phyloP scores from a whole-genome alignment of 2,329 filamentous ascomycete species.

The Diplocarpon mali region DNA sequence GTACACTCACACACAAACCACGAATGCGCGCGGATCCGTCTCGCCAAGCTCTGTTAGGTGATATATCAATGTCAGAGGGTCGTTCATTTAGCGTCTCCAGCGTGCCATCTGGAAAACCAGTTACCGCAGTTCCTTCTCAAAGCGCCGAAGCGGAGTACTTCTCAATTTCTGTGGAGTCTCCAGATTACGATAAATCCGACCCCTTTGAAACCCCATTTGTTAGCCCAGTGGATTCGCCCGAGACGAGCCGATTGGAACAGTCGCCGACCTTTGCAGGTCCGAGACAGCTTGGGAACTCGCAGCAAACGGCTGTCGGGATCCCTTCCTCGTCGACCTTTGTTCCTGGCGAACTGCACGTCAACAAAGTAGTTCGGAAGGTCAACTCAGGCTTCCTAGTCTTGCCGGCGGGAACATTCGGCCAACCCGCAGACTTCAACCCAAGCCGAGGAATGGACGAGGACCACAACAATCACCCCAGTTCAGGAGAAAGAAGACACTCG shows the following conservation, averaged over 20 bases:
- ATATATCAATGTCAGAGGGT: background rate
- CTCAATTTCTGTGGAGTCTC: slow-evolving; percentile 13
- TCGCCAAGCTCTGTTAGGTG: slow-evolving; percentile 3
- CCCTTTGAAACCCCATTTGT: slow-evolving; percentile 14
- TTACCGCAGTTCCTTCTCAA: slow-evolving; percentile 7
- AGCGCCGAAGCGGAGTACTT: slow-evolving; percentile 17
- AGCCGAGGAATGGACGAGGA: slow-evolving; percentile 10
- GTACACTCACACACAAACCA: slow-evolving; percentile 17
- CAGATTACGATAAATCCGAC: slow-evolving; percentile 12
- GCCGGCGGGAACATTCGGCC: slow-evolving; percentile 30
- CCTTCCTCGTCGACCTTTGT: slow-evolving; percentile 26
- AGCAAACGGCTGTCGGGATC: background rate
- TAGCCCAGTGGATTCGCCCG: slow-evolving; percentile 4
- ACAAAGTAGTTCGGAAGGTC: slow-evolving; percentile 28
- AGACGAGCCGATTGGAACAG: background rate
- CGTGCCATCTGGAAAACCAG: slow-evolving; percentile 3
- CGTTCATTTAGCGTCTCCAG: background rate
- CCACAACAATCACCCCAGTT: slow-evolving; percentile 7
- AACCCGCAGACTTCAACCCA: slow-evolving; percentile 9
- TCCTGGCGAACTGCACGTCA: slow-evolving; percentile 29
- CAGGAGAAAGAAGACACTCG: slow-evolving; percentile 26
- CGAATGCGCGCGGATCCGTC: slow-evolving; percentile 1
- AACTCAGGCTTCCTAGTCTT: slow-evolving; percentile 32
- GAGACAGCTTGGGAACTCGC: background rate
- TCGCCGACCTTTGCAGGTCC: background rate